A percentile compares a stretch with the other conserved stretches of the same genome.
Evolutionary conservation across 1,284 basidiomycete genomes (phyloP).

Genomic region (Apiotrichum akiyoshidainum): DNA sequence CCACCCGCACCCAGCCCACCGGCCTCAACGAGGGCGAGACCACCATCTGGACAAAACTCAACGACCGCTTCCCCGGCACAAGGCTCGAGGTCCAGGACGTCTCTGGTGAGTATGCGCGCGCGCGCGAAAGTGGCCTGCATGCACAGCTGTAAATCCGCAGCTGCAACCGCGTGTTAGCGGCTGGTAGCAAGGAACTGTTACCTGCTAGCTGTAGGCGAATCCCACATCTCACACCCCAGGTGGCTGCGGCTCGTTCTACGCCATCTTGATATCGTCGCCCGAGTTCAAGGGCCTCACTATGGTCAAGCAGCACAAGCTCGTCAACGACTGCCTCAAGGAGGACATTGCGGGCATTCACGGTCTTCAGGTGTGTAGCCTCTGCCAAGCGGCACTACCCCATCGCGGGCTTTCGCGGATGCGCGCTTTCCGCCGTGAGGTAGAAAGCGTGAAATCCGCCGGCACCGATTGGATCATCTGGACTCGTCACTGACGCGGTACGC

Average conservation of each 20-base stretch:
- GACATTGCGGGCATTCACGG: constrained; percentile 93
- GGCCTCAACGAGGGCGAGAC: constrained; percentile 61
- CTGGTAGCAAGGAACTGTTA: too few relatives aligned
- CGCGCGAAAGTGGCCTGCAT: too few relatives aligned
- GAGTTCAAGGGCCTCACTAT: constrained; percentile 81
- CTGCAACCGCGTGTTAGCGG: too few relatives aligned
- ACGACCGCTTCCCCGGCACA: constrained; percentile 68
- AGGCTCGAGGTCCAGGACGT: constrained; percentile 80
- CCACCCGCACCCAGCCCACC: constrained; percentile 9
- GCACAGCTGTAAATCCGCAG: too few relatives aligned
- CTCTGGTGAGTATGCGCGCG: constrained; percentile 73
- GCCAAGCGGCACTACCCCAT: too few relatives aligned
- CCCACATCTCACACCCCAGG: too few relatives aligned
- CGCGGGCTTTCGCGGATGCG: too few relatives aligned
- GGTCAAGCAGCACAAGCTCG: constrained; percentile 90
- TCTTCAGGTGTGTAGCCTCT: constrained; percentile 65
- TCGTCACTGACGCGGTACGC: constrained; percentile 6
- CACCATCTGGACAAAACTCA: constrained; percentile 69
- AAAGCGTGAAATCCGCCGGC: not conserved
- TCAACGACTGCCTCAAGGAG: constrained; percentile 80
- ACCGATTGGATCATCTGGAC: too few relatives aligned
- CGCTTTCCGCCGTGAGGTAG: too few relatives aligned
- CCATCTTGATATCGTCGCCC: constrained; percentile 79
- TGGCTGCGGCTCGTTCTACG: constrained; percentile 94
- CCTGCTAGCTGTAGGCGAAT: too few relatives aligned